Percentiles rank a stretch among this genome's conserved stretches.
Conservation (phyloP, 176 grass and related monocot genomes). For the Eragrostis curvula region DNA sequence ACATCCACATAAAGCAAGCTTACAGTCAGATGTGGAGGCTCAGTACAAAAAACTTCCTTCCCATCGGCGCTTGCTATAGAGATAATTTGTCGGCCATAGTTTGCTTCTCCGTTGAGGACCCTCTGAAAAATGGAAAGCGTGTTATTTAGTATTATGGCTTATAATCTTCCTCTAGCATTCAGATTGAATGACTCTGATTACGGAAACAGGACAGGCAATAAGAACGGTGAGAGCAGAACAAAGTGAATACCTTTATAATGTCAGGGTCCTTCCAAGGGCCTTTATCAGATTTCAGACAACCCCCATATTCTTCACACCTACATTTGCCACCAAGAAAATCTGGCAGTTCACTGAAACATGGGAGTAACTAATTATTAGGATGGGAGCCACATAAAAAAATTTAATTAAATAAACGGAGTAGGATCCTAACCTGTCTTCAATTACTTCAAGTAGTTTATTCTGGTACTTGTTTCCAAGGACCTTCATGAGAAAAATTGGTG, state of each 20-base stretch:
- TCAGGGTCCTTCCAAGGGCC: slow-evolving; percentile 90
- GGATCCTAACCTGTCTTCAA: slow-evolving; percentile 73
- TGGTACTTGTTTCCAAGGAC: slow-evolving; percentile 92
- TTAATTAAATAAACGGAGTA: slow-evolving; percentile 21
- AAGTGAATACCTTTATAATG: slow-evolving; percentile 73
- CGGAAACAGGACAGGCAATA: background rate
- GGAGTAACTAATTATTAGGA: slow-evolving; percentile 42
- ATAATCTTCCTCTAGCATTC: background rate
- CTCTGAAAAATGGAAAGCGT: slow-evolving; percentile 51
- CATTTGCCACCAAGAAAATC: slow-evolving; percentile 92
- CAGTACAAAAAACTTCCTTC: slow-evolving; percentile 66
- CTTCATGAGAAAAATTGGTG: slow-evolving; percentile 48
- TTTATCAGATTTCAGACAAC: slow-evolving; percentile 84
- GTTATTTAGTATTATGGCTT: slow-evolving; percentile 5
- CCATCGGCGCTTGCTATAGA: slow-evolving; percentile 55
- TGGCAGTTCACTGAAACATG: slow-evolving; percentile 81
- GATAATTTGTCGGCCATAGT: slow-evolving; percentile 71
- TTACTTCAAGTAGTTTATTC: slow-evolving; percentile 85
- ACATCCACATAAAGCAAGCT: slow-evolving; percentile 31
- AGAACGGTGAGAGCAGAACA: background rate
- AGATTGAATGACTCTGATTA: background rate
- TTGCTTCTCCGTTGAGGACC: slow-evolving; percentile 84
- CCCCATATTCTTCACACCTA: slow-evolving; percentile 81
- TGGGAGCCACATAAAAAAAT: slow-evolving; percentile 27
- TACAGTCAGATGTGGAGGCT: slow-evolving; percentile 55